Evolutionary conservation across 805 yeast species (phyloP).

Genomic region (Candida caryicola): DNA sequence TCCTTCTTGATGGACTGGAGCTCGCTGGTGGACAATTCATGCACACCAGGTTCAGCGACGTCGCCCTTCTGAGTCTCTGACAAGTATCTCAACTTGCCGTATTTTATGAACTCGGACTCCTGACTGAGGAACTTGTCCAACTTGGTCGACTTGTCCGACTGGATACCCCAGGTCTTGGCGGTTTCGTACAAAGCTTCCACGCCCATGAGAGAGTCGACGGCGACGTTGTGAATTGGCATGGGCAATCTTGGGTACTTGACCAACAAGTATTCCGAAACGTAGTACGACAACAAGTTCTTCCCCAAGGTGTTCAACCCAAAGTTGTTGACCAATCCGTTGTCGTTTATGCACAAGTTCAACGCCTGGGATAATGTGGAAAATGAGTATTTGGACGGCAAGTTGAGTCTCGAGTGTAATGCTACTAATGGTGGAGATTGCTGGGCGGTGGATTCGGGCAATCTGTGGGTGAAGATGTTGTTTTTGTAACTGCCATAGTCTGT

Average conservation of each 20-base stretch:
- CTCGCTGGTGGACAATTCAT: conserved; percentile 32
- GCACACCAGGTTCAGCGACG: conserved; percentile 50
- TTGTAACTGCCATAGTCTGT: conserved; percentile 41
- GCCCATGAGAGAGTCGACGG: conserved; percentile 74
- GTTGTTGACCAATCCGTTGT: conserved; percentile 58
- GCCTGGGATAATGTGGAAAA: conserved; percentile 76
- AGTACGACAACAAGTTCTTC: conserved; percentile 67
- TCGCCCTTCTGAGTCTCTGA: conserved; percentile 26
- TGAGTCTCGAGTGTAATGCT: conserved; percentile 75
- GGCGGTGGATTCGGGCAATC: conserved; percentile 46
- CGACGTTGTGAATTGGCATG: conserved; percentile 66
- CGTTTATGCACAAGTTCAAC: conserved; percentile 54
- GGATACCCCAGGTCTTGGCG: conserved; percentile 87
- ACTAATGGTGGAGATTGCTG: conserved; percentile 67
- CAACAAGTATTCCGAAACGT: conserved; percentile 70
- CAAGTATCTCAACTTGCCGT: conserved; percentile 66
- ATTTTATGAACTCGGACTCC: conserved; percentile 62
- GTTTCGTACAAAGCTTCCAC: conserved; percentile 60
- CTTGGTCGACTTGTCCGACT: conserved; percentile 62
- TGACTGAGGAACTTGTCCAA: conserved; percentile 65
- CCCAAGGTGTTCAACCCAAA: conserved; percentile 82
- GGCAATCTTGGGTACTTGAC: conserved; percentile 89
- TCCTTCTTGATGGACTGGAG: conserved; percentile 14
- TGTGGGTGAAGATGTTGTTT: conserved; percentile 40
- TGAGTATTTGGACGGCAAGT: conserved; percentile 55